Percentiles rank a stretch among this genome's conserved stretches.
phyloP scores from a whole-genome alignment of 768 basidiomycete species.

The Cystobasidium onofrii region DNA sequence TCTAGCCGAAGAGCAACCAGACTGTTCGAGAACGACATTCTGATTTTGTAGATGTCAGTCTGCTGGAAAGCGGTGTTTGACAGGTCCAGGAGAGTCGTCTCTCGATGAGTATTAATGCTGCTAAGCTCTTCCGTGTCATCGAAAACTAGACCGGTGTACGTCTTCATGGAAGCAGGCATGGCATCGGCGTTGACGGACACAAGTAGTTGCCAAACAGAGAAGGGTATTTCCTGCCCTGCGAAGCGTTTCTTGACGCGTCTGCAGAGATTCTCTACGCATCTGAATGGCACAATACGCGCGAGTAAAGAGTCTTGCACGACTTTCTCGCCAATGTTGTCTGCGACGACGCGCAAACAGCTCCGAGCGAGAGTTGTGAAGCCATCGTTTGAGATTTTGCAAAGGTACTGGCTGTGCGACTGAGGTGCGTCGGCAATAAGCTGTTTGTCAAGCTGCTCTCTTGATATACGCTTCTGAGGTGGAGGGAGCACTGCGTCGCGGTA shows the following conservation, averaged over 20 bases:
- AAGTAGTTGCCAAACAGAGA: slow-evolving; percentile 16
- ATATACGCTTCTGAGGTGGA: slow-evolving; percentile 13
- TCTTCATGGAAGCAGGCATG: background rate
- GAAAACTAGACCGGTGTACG: slow-evolving; percentile 8
- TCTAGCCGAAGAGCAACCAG: slow-evolving; percentile 19
- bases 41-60: slow-evolving; percentile 14
- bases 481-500: slow-evolving; percentile 19
- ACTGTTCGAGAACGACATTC: background rate
- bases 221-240: background rate
- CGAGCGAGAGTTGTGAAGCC: background rate
- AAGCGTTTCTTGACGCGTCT: background rate
- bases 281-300: background rate
- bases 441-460: slow-evolving; percentile 1
- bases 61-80: slow-evolving; percentile 10
- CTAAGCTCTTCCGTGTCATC: slow-evolving; percentile 12
- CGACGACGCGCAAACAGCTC: slow-evolving; percentile 19
- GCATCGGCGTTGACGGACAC: background rate
- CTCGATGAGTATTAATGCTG: background rate
- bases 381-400: slow-evolving; percentile 14
- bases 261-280: background rate
- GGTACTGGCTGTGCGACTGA: background rate
- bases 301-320: slow-evolving; percentile 4
- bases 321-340: background rate
- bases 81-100: slow-evolving; percentile 15
- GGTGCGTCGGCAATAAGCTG: background rate